Base-by-base conservation (phyloP, 352 stramenopile species). In the Pythium aquatile region DNA sequence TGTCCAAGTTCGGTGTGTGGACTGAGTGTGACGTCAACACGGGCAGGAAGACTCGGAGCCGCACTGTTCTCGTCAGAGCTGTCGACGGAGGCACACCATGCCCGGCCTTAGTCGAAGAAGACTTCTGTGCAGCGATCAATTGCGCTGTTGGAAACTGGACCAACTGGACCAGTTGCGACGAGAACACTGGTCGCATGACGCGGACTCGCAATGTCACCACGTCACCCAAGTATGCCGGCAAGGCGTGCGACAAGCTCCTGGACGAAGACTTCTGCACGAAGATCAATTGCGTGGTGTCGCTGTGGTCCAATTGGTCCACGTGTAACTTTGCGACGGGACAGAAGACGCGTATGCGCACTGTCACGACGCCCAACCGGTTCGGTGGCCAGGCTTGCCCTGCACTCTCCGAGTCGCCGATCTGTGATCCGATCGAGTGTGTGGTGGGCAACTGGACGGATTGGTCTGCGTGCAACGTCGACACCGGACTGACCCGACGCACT, bases 71-170 rank as follows among this genome's bases (percentile, higher is more conserved):
- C 2, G 75, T 78, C 0, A 52, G 55, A 1, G 51, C 79, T 0
- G 53, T 57, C 4, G 78, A 88, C 61, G 73, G 68, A 5, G 81
- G 71, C 5, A 61, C 55, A 0, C 67, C 53, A 0, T 92, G 83
- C 57, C 78, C 79, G 0, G 57, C 42, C 0, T 52, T 90, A 0
- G 71, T 60, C 0, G 68, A 88, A 16, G 68, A 64, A 0, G 55
- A 58, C 2, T 77, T 65, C 5, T 92, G 83, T 35, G 29, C 51
- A 1, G 72, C 68, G 9, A 69, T 86, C 39, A 51, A 85, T 33
- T 93, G 83, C 49, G 72, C 62, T 0, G 73, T 93, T 32, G 70
- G 70, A 9, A 26, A 65, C 3, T 93, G 78, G 78, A 70, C 63
- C 2, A 56, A 28, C 28, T 92, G 81, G 80, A 86, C 76, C 4